Conservation (phyloP, 2,329 filamentous ascomycete genomes). For the Ascomycota sp. region DNA sequence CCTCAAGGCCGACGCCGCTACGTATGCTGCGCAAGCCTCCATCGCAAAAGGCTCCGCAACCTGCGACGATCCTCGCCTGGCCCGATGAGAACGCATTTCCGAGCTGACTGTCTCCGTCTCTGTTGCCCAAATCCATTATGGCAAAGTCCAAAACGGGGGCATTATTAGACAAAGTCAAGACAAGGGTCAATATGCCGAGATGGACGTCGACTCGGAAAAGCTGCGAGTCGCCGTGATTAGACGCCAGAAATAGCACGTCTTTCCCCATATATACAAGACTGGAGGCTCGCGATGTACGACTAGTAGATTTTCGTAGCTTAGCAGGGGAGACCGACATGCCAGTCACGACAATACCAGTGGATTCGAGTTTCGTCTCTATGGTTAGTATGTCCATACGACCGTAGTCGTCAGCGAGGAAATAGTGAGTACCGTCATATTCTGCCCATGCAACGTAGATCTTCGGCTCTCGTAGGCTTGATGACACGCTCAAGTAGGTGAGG, state of each 20-base stretch:
- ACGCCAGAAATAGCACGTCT: conserved; percentile 62
- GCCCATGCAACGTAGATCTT: conserved; percentile 87
- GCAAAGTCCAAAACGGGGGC: conserved; percentile 83
- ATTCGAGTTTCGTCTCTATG: conserved; percentile 43
- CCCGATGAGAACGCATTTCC: conserved; percentile 86
- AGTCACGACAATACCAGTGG: conserved; percentile 42
- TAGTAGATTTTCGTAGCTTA: conserved; percentile 8
- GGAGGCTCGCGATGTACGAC: conserved; percentile 47
- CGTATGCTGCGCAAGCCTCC: conserved; percentile 75
- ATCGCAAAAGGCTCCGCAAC: conserved; percentile 73
- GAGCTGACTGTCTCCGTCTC: conserved; percentile 48
- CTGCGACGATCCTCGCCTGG: conserved; percentile 79
- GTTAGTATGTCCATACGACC: conserved; percentile 69
- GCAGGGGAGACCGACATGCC: conserved; percentile 42
- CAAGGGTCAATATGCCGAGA: conserved; percentile 29
- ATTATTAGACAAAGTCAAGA: conserved; percentile 55
- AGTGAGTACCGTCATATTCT: conserved; percentile 57
- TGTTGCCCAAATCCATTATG: conserved; percentile 85
- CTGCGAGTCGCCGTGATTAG: conserved; percentile 82
- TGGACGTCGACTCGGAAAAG: conserved; percentile 37
- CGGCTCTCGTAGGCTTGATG: conserved; percentile 43
- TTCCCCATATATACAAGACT: conserved; percentile 56
- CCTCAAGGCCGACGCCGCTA: conserved; percentile 81
- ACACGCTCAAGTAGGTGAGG: conserved; percentile 42
- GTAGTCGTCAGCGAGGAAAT: conserved; percentile 81